These are phyloP conservation scores for Aspergillus proliferans DNA, from an alignment of 2,329 filamentous ascomycete genomes.

Conservation along the genomic window DNA sequence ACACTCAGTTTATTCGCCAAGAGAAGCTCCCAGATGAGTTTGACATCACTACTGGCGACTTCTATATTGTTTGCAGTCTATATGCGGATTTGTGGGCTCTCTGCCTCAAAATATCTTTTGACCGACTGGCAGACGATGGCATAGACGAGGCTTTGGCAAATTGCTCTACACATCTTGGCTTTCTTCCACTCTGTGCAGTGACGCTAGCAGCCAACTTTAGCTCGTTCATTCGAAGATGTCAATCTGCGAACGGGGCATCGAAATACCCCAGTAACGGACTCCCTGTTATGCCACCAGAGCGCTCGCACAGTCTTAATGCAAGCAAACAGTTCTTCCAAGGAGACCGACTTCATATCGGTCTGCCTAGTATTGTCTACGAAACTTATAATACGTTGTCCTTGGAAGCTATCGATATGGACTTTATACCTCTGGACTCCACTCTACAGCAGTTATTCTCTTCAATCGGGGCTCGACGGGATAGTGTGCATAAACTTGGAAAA, in stretches of 20 bases:
- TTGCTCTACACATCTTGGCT: slow-evolving; percentile 14
- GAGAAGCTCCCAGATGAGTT: slow-evolving; percentile 19
- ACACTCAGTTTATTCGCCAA: slow-evolving; percentile 13
- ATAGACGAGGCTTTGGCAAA: neutral
- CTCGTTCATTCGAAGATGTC: slow-evolving; percentile 18
- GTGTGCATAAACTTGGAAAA: slow-evolving; percentile 5
- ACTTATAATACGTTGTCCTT: slow-evolving; percentile 10
- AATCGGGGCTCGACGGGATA: slow-evolving; percentile 6
- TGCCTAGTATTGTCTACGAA: slow-evolving; percentile 14
- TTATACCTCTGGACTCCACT: slow-evolving; percentile 16
- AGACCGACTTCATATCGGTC: slow-evolving; percentile 3
- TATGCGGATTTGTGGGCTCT: slow-evolving; percentile 32
- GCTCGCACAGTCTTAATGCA: slow-evolving; percentile 20
- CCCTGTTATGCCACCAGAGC: slow-evolving; percentile 20
- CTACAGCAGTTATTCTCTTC: slow-evolving; percentile 13
- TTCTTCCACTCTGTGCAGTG: slow-evolving; percentile 28
- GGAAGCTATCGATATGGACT: slow-evolving; percentile 10
- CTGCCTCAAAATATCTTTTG: slow-evolving; percentile 21
- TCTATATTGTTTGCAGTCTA: slow-evolving; percentile 25
- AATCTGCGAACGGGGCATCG: neutral
- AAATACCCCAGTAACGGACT: slow-evolving; percentile 21
- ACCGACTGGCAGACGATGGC: slow-evolving; percentile 1
- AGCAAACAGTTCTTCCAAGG: slow-evolving; percentile 16
- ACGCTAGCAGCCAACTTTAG: slow-evolving; percentile 27
- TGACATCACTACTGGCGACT: slow-evolving; percentile 20